Evolutionary conservation across 1,139 yeast species (phyloP), one percentile per base, ranked within the genome.

Genomic region (Meyerozyma athensensis): DNA sequence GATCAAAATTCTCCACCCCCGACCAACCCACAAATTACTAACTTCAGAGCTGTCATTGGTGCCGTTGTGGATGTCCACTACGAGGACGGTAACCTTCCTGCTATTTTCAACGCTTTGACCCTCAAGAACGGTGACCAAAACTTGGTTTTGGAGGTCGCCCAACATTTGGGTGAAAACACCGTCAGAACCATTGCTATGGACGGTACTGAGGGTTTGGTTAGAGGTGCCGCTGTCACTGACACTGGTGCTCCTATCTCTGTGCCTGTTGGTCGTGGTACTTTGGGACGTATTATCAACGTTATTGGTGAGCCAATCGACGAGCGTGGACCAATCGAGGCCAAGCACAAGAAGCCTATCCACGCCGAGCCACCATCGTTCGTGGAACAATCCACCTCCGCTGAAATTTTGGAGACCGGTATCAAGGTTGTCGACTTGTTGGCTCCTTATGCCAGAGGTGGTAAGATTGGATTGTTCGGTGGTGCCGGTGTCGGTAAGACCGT

Each of bases 401-500:
- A 92, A 79, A 90, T 92, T 62, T 82, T 92, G 68, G 98, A 90
- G 78, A 92, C 98, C 52, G 98, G 98, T 86, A 92, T 92, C 69
- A 92, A 92, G 83, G 98, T 92, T 72, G 98, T 92, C 76, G 98
- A 92, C 70, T 81, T 92, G 68, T 83, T 92, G 59, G 98, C 98
- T 56, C 98, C 98, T 58, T 92, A 92, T 79, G 98, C 98, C 68
- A 90, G 97, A 86, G 98, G 98, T 86, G 98, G 98, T 86, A 92
- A 92, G 84, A 92, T 92, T 86, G 98, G 98, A 82, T 83, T 92
- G 67, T 92, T 92, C 86, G 98, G 98, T 80, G 98, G 98, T 90
- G 98, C 98, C 73, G 98, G 98, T 90, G 98, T 92, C 87, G 98
- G 98, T 78, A 92, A 92, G 78, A 92, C 98, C 72, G 98, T 92